These are phyloP conservation scores for Cicer arietinum DNA, from an alignment of 306 rosid genomes.

Conservation along the genomic window DNA sequence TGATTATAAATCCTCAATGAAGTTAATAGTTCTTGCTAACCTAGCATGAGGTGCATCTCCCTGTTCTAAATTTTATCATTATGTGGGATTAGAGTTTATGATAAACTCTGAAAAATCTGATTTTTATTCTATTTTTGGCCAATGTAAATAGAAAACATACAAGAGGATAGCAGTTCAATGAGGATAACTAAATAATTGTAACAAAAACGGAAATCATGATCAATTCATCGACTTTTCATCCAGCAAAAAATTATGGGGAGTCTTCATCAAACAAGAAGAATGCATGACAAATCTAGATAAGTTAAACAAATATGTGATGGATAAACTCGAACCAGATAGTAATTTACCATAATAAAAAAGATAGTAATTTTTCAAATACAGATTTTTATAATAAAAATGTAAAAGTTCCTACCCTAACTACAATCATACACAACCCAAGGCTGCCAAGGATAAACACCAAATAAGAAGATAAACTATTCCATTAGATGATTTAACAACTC, in stretches of 20 bases:
- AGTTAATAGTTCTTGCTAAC: too few relatives aligned
- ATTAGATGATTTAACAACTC: slow-evolving; percentile 39
- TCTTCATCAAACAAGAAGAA: background rate
- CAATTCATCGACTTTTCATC: background rate
- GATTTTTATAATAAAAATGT: slow-evolving; percentile 28
- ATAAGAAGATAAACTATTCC: slow-evolving; percentile 39
- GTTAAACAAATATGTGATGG: background rate
- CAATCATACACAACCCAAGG: slow-evolving; percentile 42
- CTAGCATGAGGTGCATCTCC: too few relatives aligned
- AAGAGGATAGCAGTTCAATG: background rate
- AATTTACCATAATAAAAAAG: background rate
- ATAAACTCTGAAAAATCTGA: background rate
- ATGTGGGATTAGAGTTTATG: background rate
- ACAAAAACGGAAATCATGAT: background rate
- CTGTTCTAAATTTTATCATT: too few relatives aligned
- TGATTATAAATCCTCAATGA: too few relatives aligned
- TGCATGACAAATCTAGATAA: background rate
- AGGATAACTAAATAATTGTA: background rate
- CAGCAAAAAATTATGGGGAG: background rate
- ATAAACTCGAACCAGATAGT: slow-evolving; percentile 24
- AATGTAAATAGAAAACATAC: background rate
- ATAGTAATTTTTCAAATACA: slow-evolving; percentile 32
- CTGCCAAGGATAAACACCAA: slow-evolving; percentile 35
- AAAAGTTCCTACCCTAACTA: slow-evolving; percentile 39
- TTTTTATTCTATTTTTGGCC: background rate